A percentile compares a stretch with the other conserved stretches of the same genome.
phyloP scores from a whole-genome alignment of 2,329 filamentous ascomycete genomes.

The Diaporthe velutina region DNA sequence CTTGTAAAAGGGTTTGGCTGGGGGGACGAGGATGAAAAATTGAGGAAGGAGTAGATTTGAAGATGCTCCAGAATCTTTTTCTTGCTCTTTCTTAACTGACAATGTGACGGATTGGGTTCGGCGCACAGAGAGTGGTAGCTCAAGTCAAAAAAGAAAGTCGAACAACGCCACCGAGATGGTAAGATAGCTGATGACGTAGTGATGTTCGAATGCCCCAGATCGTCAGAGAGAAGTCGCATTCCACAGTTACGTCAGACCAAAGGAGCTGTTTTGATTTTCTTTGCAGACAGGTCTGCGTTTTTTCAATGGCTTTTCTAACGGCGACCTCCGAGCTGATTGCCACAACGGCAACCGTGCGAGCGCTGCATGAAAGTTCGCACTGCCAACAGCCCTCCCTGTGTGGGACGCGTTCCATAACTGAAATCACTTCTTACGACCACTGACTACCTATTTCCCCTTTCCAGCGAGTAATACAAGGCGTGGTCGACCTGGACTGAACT shows the following conservation, averaged over 20 bases:
- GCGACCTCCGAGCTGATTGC: not conserved
- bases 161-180: slow-evolving; percentile 1
- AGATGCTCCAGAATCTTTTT: too few species aligned
- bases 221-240: slow-evolving; percentile 8
- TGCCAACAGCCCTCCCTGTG: not conserved
- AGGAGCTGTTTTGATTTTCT: not conserved
- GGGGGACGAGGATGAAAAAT: not conserved
- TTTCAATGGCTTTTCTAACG: not conserved
- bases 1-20: not conserved
- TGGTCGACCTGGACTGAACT: not conserved
- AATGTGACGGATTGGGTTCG: not conserved
- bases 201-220: slow-evolving; percentile 26
- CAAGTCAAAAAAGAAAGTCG: not conserved
- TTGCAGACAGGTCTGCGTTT: not conserved
- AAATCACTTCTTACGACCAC: not conserved
- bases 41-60: not conserved
- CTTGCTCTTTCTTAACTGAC: not conserved
- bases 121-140: not conserved
- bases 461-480: not conserved
- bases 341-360: too few species aligned
- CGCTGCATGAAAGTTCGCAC: not conserved
- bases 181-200: slow-evolving; percentile 29
- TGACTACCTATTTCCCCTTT: not conserved
- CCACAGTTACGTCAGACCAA: slow-evolving; percentile 28
- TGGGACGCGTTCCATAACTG: not conserved